Evolutionary conservation across 371 early-diverging fungal species (phyloP).

Genomic region (Mucor indicus): DNA sequence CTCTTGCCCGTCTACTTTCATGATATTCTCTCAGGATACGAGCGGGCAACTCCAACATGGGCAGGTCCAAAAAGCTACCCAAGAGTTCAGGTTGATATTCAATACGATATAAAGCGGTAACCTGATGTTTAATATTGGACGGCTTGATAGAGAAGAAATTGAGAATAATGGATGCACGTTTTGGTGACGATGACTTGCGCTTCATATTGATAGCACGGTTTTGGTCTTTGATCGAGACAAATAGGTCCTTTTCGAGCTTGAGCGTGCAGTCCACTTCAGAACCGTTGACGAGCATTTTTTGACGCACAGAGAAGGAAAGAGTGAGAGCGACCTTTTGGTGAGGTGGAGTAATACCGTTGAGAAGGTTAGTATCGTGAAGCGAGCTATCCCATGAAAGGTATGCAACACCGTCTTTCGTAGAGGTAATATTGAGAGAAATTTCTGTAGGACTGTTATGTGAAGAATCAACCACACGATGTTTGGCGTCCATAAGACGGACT

Average conservation of each 20-base stretch:
- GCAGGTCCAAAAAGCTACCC: too few species aligned
- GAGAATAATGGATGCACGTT: too few species aligned
- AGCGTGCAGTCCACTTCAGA: slow-evolving; percentile 30
- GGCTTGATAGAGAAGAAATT: too few species aligned
- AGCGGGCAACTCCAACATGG: too few species aligned
- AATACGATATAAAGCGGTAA: slow-evolving; percentile 35
- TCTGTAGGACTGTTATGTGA: slow-evolving; percentile 50
- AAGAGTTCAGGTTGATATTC: slow-evolving; percentile 43
- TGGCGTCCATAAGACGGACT: slow-evolving; percentile 64
- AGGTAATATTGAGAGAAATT: slow-evolving; percentile 57
- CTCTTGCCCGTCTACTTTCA: too few species aligned
- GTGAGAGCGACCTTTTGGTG: slow-evolving; percentile 52
- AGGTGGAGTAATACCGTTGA: slow-evolving; percentile 74
- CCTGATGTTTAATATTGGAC: too few species aligned
- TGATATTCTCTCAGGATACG: too few species aligned
- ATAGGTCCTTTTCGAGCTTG: slow-evolving; percentile 53
- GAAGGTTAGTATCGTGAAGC: slow-evolving; percentile 67
- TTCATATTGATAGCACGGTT: slow-evolving; percentile 22
- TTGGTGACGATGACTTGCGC: slow-evolving; percentile 55
- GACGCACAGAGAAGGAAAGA: slow-evolving; percentile 47
- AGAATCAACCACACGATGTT: slow-evolving; percentile 59
- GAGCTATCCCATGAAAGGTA: slow-evolving; percentile 84
- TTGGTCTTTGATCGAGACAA: slow-evolving; percentile 52
- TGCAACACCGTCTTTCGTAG: slow-evolving; percentile 59
- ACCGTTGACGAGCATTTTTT: slow-evolving; percentile 19